Evolutionary conservation across 2,329 filamentous ascomycete genomes (phyloP), one percentile per base, ranked within the genome.

Genomic region (Colletotrichum lupini): DNA sequence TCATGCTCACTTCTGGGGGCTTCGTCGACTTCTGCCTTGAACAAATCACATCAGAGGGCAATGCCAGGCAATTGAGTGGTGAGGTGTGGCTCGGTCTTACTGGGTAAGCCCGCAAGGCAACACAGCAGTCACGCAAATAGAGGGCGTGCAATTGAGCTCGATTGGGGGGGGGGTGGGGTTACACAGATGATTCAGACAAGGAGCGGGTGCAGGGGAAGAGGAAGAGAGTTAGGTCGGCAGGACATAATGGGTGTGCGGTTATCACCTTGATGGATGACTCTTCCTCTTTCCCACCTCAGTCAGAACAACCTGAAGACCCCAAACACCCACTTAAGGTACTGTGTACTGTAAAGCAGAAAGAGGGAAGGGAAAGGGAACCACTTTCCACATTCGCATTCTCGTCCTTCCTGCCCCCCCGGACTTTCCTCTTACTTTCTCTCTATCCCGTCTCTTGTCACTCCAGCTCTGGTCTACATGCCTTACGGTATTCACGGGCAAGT

Each of bases 11-110:
- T 16, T 19, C 53, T 16, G 26, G 55, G 42, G 19, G 19, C 14
- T 53, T 22, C 32, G n/a, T 59, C 24, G 30, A 37, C 55, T 55
- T 35, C 63, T 22, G 2, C 12, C 32, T 6, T 63, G 35, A 57
- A 42, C 58, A 72, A 37, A 22, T 62, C 35, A 62, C 22, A 49
- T 46, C n/a, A 62, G 53, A 70, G 62, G 46, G 57, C 53, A 61
- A 42, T 67, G 30, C 22, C 46, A 22, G 26, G 42, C 37, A 22
- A 67, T 46, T 57, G 52, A 60, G 19, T 57, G 22, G 37, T 56
- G 61, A 56, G 67, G 67, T 74, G 72, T 68, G 68, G 68, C 68
- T 68, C 58, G 28, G 63, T 72, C 59, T 74, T 52, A 72, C 68
- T 74, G 72, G 68, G 32, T 37, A 49, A 67, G 57, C 53, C 30